Base-by-base conservation (phyloP, 345 rosid genomes). In the Stellera chamaejasme region DNA sequence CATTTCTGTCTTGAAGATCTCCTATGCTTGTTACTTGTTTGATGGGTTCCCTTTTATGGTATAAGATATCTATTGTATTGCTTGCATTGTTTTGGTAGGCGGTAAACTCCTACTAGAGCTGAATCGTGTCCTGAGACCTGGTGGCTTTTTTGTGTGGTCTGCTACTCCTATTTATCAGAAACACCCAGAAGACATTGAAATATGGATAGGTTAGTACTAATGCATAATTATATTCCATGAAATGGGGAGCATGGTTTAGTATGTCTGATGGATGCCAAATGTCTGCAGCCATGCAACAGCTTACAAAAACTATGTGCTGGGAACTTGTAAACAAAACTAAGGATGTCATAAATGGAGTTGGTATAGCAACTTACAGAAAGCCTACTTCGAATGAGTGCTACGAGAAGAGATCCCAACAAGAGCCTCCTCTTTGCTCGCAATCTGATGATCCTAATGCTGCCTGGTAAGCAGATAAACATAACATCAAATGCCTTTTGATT, bases 391-490 rank as follows among this genome's bases (percentile, higher is more conserved):
- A 87, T 60, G 85, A 87, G 15, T 90, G 95, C 76, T 90, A 90
- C 52, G 76, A 66, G 73, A 70, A 66, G 54, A 77, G 88, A 81
- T 60, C 87, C 59, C 60, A 71, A 57, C 85, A 66, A 15, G 72
- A 74, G 61, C 97, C 97, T 72, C 88, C 90, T 10, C 44, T 90
- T 43, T 90, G 97, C 55, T 47, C 73, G 2, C 72, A 69, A 36
- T 72, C 93, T 44, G 95, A 90, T 74, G 97, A 87, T 77, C 82
- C 84, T 13, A 79, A 87, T 73, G 97, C 95, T n/a, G 88, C 93
- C 66, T 84, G 93, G 95, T 90, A 79, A 59, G 39, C 7, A 8
- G 39, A 32, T 8, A 32, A 32, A 32, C 23, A 8, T 32, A 32
- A 8, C 39, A 32, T 5, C 9, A 8, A 32, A 32, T 32, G 39